Base-by-base conservation (phyloP, 2,329 filamentous ascomycete species). In the Calonectria crousiana region DNA sequence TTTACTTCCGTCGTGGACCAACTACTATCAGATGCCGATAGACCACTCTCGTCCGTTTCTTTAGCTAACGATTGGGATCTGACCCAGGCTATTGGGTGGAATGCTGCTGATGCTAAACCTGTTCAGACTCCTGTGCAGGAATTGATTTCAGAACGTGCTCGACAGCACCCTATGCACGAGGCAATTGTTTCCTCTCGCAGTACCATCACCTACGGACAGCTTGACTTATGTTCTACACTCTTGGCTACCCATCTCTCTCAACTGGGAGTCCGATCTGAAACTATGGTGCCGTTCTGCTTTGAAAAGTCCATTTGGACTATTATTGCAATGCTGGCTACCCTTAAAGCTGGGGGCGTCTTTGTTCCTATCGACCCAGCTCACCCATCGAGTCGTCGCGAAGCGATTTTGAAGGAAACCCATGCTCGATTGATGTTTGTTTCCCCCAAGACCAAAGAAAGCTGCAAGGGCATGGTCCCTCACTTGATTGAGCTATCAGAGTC, bases 321-420 rank as follows among this genome's bases (percentile, higher is more conserved):
- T 9, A 78, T 85, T 11, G 80, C 82, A 0, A 82, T 84, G 72
- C 67, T 85, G 11, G 83, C 76, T 6, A 80, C 84, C 1, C 71
- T 85, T 36, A 84, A 83, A 65, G 81, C 83, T 49, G 84, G 83
- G 9, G 82, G 64, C 8, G 78, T 78, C 14, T 82, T 79, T 56
- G 75, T 77, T 18, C 83, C 84, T 0, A 72, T 87, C 3, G 85
- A 87, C 64, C 82, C 84, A n/a, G 81, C 83, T 49, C 76, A 84
- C 65, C 85, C 86, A 1, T 82, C 82, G 2, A 38, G 51, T 3
- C 74, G 75, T 8, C 47, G 69, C 11, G 16, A 66, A 18, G 44
- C 60, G 2, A 71, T 71, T 6, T 5, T 66, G 4, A 36, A 71
- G 18, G 18, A 65, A 18, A 18, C 34, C 2, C 30, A 38, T 8